Conservation (phyloP, 1,284 basidiomycete species). For the Mycosarcoma mackinlayi region DNA sequence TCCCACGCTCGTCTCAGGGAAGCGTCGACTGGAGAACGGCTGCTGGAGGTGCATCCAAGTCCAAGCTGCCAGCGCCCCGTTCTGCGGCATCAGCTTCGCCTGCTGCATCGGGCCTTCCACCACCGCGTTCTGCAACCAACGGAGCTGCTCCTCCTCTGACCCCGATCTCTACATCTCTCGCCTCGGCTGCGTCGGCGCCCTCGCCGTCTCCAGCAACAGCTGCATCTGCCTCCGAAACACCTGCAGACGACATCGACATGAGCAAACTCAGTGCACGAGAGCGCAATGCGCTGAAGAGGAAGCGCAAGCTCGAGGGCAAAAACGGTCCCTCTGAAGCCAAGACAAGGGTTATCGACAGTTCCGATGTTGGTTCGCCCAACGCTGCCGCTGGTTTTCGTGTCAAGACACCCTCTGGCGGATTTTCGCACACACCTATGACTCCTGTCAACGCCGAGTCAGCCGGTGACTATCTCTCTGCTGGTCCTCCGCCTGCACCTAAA, state of each 20-base stretch:
- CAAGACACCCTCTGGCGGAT: conserved; percentile 38
- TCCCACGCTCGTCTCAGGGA: conserved; percentile 24
- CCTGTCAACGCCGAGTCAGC: conserved; percentile 25
- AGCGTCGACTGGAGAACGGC: conserved; percentile 50
- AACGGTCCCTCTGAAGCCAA: conserved; percentile 35
- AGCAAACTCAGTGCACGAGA: conserved; percentile 76
- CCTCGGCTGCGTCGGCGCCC: conserved; percentile 17
- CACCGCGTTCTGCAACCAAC: conserved; percentile 25
- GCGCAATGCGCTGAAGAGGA: conserved; percentile 87
- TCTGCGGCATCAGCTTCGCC: conserved; percentile 21
- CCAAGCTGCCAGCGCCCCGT: conserved; percentile 38
- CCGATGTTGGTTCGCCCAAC: conserved; percentile 60
- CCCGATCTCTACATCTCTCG: conserved; percentile 21
- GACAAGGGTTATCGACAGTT: conserved; percentile 69
- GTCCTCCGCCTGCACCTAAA: conserved; percentile 34
- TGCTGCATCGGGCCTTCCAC: conserved; percentile 15
- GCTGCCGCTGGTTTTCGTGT: conserved; percentile 27
- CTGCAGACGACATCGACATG: conserved; percentile 56
- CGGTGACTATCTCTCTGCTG: conserved; percentile 31
- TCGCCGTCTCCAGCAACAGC: conserved; percentile 24
- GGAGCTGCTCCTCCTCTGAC: conserved; percentile 26
- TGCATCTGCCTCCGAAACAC: conserved; percentile 19
- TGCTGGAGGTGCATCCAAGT: conserved; percentile 28
- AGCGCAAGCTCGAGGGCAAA: conserved; percentile 84
- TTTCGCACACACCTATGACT: conserved; percentile 28